Percentiles rank a stretch among this genome's conserved stretches.
Conservation (phyloP, 768 basidiomycete species). For the Pleurotus sapidus region DNA sequence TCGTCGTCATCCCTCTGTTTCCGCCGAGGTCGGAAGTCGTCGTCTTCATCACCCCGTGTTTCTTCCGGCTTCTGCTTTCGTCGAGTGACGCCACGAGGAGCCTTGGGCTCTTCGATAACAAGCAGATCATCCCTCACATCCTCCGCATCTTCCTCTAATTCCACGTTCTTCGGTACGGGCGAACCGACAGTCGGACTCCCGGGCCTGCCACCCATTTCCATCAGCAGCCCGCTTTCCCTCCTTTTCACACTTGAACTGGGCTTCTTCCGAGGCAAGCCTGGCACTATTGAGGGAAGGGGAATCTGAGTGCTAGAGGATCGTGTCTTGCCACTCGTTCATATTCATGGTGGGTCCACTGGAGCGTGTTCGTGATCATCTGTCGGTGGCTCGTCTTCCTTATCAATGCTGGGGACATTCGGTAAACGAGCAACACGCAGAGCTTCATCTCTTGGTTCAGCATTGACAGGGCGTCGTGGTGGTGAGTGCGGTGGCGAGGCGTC, state of each 20-base stretch:
- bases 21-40: slow-evolving; percentile 19
- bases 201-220: slow-evolving; percentile 38
- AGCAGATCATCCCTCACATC: slow-evolving; percentile 46
- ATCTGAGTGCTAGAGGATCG: slow-evolving; percentile 32
- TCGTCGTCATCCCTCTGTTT: too few species aligned
- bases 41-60: slow-evolving; percentile 27
- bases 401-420: slow-evolving; percentile 64
- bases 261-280: slow-evolving; percentile 5
- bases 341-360: background rate
- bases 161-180: slow-evolving; percentile 41
- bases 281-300: slow-evolving; percentile 14
- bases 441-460: slow-evolving; percentile 45
- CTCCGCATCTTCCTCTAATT: slow-evolving; percentile 55
- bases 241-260: slow-evolving; percentile 14
- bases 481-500: slow-evolving; percentile 39
- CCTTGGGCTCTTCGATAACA: background rate
- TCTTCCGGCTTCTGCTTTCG: slow-evolving; percentile 15
- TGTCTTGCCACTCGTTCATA: background rate
- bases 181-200: slow-evolving; percentile 71
- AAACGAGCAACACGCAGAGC: slow-evolving; percentile 58
- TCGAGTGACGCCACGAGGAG: background rate
- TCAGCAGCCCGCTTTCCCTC: slow-evolving; percentile 56
- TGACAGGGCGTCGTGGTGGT: slow-evolving; percentile 31
- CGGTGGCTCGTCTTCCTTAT: slow-evolving; percentile 65
- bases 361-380: slow-evolving; percentile 32